Percentiles rank a stretch among this genome's conserved stretches.
Conservation (phyloP, 2,329 filamentous ascomycete genomes). For the Claviceps sp. region DNA sequence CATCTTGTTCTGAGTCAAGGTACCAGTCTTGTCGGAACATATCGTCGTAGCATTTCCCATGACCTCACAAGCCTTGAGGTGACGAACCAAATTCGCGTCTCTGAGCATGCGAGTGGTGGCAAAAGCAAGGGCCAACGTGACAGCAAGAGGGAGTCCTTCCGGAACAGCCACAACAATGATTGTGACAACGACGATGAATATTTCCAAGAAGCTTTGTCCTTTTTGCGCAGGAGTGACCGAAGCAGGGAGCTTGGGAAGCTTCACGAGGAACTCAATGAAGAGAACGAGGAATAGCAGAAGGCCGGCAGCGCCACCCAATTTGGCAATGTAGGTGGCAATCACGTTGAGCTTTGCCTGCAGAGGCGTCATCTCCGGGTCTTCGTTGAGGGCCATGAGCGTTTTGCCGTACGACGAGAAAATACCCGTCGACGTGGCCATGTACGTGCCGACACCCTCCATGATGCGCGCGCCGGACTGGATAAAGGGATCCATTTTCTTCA, state of each 20-base stretch:
- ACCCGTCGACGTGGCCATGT: constrained; percentile 60
- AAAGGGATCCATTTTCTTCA: constrained; percentile 67
- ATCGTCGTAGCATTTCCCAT: constrained; percentile 68
- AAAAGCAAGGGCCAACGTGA: constrained; percentile 65
- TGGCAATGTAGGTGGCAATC: constrained; percentile 66
- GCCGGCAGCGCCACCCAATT: constrained; percentile 63
- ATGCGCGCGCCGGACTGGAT: constrained; percentile 75
- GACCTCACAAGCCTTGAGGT: constrained; percentile 65
- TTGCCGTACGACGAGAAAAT: constrained; percentile 63
- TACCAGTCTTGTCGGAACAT: constrained; percentile 56
- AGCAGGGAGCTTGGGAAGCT: constrained; percentile 39
- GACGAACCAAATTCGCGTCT: constrained; percentile 64
- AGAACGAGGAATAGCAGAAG: constrained; percentile 72
- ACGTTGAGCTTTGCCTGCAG: constrained; percentile 64
- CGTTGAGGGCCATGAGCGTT: constrained; percentile 60
- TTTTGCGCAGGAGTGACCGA: constrained; percentile 51
- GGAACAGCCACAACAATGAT: constrained; percentile 72
- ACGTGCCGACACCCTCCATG: constrained; percentile 65
- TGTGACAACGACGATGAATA: constrained; percentile 66
- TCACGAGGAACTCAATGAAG: constrained; percentile 71
- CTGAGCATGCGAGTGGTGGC: constrained; percentile 65
- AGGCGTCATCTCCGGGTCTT: constrained; percentile 61
- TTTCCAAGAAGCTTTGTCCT: constrained; percentile 63
- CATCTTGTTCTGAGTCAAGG: constrained; percentile 57
- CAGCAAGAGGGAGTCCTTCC: constrained; percentile 62